Evolutionary conservation across 495 filamentous ascomycete genomes (phyloP).

Genomic region (Niebla homalea): DNA sequence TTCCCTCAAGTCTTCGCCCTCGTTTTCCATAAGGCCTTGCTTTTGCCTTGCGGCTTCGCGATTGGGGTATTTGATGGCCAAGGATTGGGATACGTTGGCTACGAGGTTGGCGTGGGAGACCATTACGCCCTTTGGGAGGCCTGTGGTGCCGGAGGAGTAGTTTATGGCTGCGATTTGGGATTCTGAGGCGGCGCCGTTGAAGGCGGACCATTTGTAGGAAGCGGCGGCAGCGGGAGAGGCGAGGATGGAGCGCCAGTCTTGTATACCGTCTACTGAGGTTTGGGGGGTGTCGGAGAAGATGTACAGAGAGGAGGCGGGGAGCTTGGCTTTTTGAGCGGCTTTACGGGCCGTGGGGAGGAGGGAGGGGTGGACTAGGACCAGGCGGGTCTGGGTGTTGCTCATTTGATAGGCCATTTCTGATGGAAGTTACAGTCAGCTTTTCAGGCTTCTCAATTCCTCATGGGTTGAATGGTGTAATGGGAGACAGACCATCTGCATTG

Average conservation of each 20-base stretch:
- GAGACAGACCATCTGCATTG: slow-evolving; percentile 42
- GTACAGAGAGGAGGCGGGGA: slow-evolving; percentile 52
- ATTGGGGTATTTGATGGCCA: no score
- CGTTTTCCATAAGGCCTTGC: no score
- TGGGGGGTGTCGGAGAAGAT: slow-evolving; percentile 64
- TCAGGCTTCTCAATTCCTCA: background rate
- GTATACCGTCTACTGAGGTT: slow-evolving; percentile 46
- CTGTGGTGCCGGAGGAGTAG: slow-evolving; percentile 83
- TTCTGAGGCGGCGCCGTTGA: slow-evolving; percentile 19
- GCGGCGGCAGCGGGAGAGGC: slow-evolving; percentile 32
- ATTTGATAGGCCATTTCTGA: slow-evolving; percentile 79
- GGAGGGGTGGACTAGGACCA: slow-evolving; percentile 54
- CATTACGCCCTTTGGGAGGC: slow-evolving; percentile 84
- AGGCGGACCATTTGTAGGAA: slow-evolving; percentile 2
- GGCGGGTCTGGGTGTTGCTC: slow-evolving; percentile 62
- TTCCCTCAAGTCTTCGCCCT: slow-evolving; percentile 39
- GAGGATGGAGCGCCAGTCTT: slow-evolving; percentile 28
- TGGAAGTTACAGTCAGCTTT: background rate
- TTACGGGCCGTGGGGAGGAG: slow-evolving; percentile 47
- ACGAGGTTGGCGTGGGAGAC: slow-evolving; percentile 72
- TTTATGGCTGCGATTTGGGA: slow-evolving; percentile 49
- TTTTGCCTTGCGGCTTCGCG: slow-evolving; percentile 27
- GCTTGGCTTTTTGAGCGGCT: slow-evolving; percentile 54
- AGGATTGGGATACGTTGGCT: slow-evolving; percentile 38
- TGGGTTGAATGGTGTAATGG: background rate